phyloP scores from a whole-genome alignment of 306 rosid genomes.

The Quercus cerris region DNA sequence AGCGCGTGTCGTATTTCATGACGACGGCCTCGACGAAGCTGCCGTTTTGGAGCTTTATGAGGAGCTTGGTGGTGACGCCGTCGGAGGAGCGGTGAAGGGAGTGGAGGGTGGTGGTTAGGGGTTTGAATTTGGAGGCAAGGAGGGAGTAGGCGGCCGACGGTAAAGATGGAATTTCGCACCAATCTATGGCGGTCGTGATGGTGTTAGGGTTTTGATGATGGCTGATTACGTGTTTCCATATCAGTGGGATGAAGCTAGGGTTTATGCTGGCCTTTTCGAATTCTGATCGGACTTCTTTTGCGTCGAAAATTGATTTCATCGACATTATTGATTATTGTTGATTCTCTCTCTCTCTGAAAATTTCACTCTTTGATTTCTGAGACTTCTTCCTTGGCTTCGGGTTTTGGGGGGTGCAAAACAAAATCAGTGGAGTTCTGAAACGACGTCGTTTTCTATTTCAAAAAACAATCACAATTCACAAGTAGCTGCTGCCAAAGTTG shows the following conservation, averaged over 20 bases:
- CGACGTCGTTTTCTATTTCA: no score
- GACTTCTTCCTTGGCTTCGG: background rate
- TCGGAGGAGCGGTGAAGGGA: slow-evolving; percentile 77
- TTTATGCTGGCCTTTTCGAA: slow-evolving; percentile 49
- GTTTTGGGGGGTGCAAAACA: no score
- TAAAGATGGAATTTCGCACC: slow-evolving; percentile 61
- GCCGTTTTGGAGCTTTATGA: slow-evolving; percentile 76
- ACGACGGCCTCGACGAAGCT: slow-evolving; percentile 85
- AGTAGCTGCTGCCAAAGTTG: no score
- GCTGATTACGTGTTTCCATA: slow-evolving; percentile 62
- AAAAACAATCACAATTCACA: no score
- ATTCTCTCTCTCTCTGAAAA: background rate
- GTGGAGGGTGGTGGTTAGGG: slow-evolving; percentile 75
- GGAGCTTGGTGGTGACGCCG: slow-evolving; percentile 77
- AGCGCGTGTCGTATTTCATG: slow-evolving; percentile 79
- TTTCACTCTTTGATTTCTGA: background rate
- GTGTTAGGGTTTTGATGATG: background rate
- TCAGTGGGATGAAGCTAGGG: slow-evolving; percentile 48
- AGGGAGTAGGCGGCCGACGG: slow-evolving; percentile 65
- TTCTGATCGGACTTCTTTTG: slow-evolving; percentile 50
- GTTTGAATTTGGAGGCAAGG: slow-evolving; percentile 56
- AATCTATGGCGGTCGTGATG: slow-evolving; percentile 1
- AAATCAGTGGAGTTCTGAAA: no score
- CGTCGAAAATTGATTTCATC: slow-evolving; percentile 75
- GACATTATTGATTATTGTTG: slow-evolving; percentile 31